Base-by-base conservation (phyloP, 2,329 filamentous ascomycete species). In the Cladosporium sphaerospermum region DNA sequence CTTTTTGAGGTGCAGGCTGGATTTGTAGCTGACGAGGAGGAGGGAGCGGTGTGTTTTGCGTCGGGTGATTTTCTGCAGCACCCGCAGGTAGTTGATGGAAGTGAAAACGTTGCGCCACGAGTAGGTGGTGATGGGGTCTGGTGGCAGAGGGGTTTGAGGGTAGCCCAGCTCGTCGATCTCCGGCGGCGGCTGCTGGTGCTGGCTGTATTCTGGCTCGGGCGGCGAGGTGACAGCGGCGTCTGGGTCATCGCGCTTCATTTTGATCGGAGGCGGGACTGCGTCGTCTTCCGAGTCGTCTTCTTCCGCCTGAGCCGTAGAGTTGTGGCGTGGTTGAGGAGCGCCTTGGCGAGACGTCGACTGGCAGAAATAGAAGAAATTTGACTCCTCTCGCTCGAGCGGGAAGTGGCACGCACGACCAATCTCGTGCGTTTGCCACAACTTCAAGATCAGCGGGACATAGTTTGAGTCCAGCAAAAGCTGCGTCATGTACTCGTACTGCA, bases 1-100 rank as follows among this genome's bases (percentile, higher is more conserved):
- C 70, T 96, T 96, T 62, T 90, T 87, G 23, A 99, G 80, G 62
- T 96, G 95, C 55, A 89, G 89, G 54, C 86, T 90, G 45, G 87
- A 93, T 72, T 97, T 97, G 78, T 96, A 97, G 65, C 92, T 88
- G 34, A 99, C 91, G 48, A 99, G 83, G 46, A 97, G 80, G 11
- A 99, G 78, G 69, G 95, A 95, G 52, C 93, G 86, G 72, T 99
- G 93, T 1, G 92, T 89, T 73, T 97, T 97, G 71, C 88, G 82
- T 63, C 95, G 95, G 73, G 91, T 96, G 55, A 97, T 87, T 73
- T 99, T 99, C 67, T 99, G 93, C 81, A 99, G 88, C 55, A 96
- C 85, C 59, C 95, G 89, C 16, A 99, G 78, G 71, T 95, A 92
- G 72, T 96, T 97, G 75, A 96, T 96, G 42, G 88, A 82, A 1